Evolutionary conservation across 2,329 filamentous ascomycete genomes (phyloP), one percentile per base, ranked within the genome.

Genomic region (Ascosphaera apis): DNA sequence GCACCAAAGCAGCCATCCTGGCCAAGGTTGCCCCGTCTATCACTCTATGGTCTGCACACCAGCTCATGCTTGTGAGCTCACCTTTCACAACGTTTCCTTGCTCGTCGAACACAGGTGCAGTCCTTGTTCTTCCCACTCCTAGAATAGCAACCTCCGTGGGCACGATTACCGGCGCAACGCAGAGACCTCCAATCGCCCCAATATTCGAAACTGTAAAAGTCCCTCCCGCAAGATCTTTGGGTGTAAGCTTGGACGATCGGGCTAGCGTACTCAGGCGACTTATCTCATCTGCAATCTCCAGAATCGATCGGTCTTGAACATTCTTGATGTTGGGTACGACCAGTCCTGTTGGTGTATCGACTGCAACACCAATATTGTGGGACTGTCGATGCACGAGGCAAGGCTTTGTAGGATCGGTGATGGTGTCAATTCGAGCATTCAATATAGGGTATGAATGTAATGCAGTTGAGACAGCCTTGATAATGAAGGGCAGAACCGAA

Each of bases 131-230:
- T 3, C 88, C 88, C 19, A 98, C 65, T 8, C 86, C 88, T 18
- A 98, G 56, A 49, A 98, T 98, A 6, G 81, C 83, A 7, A 95
- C 79, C 57, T 95, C 84, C 31, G 71, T 77, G 42, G 83, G 76
- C 33, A 92, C 81, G 46, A 98, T 81, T 35, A 98, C 79, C 1
- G 88, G 88, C 19, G 77, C 75, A 33, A 95, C 73, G 47, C 91
- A 91, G 1, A 80, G 88, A 18, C 88, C 88, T 37, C 88, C 88
- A 33, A 98, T 82, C 46, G 74, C 91, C 33, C 88, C 88, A 46
- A 98, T 92, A 53, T 98, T 98, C 47, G 83, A 92, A 35, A 98
- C 72, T 0, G 88, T 93, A 48, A 98, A 86, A 1, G 88, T 95
- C 12, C 83, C 83, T 36, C 83, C 83, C 25, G 65, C 67, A 42